These are phyloP conservation scores for Dendryphion nanum DNA, from an alignment of 2,329 filamentous ascomycete genomes.

Conservation along the genomic window DNA sequence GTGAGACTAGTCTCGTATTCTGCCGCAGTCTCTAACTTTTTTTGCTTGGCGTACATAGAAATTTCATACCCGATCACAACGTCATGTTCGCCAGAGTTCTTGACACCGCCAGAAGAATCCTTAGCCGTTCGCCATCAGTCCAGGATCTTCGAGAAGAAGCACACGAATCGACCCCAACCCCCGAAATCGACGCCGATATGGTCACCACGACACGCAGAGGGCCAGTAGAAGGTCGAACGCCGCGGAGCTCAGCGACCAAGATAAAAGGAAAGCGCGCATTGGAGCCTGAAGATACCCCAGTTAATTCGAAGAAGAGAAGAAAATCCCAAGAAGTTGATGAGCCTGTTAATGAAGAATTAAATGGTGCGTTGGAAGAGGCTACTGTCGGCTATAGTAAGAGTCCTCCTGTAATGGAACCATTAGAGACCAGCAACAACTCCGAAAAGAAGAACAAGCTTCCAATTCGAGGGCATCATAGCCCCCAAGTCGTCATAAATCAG, in stretches of 20 bases:
- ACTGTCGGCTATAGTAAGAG: no score
- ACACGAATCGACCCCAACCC: constrained; percentile 12
- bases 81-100: constrained; percentile 34
- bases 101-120: constrained; percentile 26
- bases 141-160: constrained; percentile 19
- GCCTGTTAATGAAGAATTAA: background rate
- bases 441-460: constrained; percentile 10
- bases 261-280: constrained; percentile 26
- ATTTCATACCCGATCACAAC: constrained; percentile 11
- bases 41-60: constrained; percentile 12
- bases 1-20: no score
- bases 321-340: constrained; percentile 12
- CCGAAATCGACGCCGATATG: constrained; percentile 21
- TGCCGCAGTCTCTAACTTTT: no score
- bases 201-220: constrained; percentile 37
- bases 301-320: constrained; percentile 25
- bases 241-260: constrained; percentile 23
- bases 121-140: constrained; percentile 30
- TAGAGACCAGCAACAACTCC: background rate
- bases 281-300: constrained; percentile 30
- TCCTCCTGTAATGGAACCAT: background rate
- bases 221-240: constrained; percentile 17
- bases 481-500: no score
- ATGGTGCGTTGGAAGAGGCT: constrained; percentile 6
- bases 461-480: no score